Conservation (phyloP, 2,329 filamentous ascomycete genomes). For the Verticillium zaregamsianum region DNA sequence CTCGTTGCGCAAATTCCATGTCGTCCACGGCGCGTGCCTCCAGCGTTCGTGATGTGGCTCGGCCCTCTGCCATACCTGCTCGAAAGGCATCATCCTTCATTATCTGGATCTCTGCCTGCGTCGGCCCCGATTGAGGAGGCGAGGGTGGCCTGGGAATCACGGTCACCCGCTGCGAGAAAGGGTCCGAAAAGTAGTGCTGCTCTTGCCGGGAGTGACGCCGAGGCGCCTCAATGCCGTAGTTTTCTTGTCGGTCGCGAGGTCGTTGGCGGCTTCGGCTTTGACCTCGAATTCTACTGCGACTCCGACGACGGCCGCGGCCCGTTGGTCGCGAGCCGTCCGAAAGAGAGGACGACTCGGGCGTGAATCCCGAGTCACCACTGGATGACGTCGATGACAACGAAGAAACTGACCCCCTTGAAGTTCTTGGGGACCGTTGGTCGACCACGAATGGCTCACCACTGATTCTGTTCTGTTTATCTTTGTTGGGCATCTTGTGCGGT, state of each 20-base stretch:
- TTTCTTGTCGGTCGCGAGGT: slow-evolving; percentile 9
- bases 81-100: neutral
- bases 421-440: neutral
- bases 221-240: slow-evolving; percentile 9
- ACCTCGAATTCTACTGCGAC: slow-evolving; percentile 5
- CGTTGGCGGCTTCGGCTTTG: slow-evolving; percentile 10
- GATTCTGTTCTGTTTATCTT: neutral
- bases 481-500: neutral
- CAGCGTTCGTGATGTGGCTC: neutral
- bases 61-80: neutral
- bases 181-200: slow-evolving; percentile 3
- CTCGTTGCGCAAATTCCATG: neutral
- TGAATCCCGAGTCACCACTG: slow-evolving; percentile 6
- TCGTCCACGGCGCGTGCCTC: neutral
- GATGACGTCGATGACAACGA: neutral
- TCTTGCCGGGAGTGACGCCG: slow-evolving; percentile 7
- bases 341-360: slow-evolving; percentile 14
- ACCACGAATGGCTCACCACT: neutral
- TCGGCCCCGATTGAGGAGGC: neutral
- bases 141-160: neutral
- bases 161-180: neutral
- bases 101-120: neutral
- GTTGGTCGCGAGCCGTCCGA: slow-evolving; percentile 8
- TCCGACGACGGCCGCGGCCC: slow-evolving; percentile 4
- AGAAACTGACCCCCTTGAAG: neutral